Base-by-base conservation (phyloP, 371 early-diverging fungal species). In the Mucor velutinosus region DNA sequence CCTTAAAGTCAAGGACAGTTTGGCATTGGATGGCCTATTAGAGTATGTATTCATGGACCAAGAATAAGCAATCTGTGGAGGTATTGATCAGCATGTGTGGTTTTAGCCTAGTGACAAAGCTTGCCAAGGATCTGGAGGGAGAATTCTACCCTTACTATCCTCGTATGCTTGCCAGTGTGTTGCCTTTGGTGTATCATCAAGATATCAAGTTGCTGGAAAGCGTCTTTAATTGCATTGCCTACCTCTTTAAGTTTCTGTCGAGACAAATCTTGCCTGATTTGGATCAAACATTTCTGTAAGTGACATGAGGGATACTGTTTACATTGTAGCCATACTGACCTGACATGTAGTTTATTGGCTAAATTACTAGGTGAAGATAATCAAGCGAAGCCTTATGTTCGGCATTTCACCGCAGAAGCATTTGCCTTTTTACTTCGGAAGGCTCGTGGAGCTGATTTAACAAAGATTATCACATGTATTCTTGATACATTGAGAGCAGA, bases 391-490 rank as follows among this genome's bases (percentile, higher is more conserved):
- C 84, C 86, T 17, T 92, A 91, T 79, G 89, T 96, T 41, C 92
- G 96, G 51, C 85, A 88, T 56, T 99, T 98, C 71, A 89, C 94
- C 3, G 95, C 96, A 35, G 96, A 97, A 75, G 87, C 96, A 2
- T 92, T 97, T 82, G 92, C 96, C 17, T 97, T 90, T 70, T 81
- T 98, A 61, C 75, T 97, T 64, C 86, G 98, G 29, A 95, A 94
- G 67, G 83, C 89, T 7, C 81, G 87, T 6, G 86, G 78, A 8
- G 82, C 87, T 7, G 79, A 83, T 15, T 79, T 93, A 66, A 81
- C 75, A 35, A 65, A 74, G 14, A 86, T 89, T 32, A 67, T 93
- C 32, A 60, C 72, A 17, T 80, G 76, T 59, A 92, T 93, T 21
- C 71, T 94, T 19, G 66, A 82, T 4, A 84, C 83, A 7, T 75